A percentile compares a stretch with the other conserved stretches of the same genome.
These are phyloP conservation scores for Citrus sp. DNA, from an alignment of 345 rosid species.

Conservation along the genomic window DNA sequence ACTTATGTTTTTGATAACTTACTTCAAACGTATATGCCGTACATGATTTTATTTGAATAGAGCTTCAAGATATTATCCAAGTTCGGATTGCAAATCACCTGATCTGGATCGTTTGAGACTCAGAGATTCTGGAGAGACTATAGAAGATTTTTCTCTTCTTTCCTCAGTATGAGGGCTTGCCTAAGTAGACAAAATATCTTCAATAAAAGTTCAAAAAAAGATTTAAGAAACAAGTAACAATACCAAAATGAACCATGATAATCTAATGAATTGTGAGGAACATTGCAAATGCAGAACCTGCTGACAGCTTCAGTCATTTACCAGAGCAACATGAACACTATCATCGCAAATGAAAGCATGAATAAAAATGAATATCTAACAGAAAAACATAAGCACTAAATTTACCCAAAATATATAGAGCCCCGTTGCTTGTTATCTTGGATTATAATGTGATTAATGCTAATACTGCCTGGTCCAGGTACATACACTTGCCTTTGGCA, in stretches of 20 bases:
- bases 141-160: slow-evolving; percentile 9
- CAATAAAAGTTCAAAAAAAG: not conserved
- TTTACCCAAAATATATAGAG: not conserved
- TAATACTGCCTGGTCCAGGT: not conserved
- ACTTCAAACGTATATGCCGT: not conserved
- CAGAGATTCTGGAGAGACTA: slow-evolving; percentile 40
- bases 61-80: not conserved
- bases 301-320: not conserved
- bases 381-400: not conserved
- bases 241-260: not conserved
- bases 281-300: not conserved
- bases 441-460: not conserved
- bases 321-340: not conserved
- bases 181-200: slow-evolving; percentile 19
- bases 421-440: not conserved
- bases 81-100: slow-evolving; percentile 35
- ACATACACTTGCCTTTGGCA: not conserved
- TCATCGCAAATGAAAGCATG: not conserved
- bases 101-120: slow-evolving; percentile 51
- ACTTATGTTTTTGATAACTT: not conserved
- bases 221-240: not conserved
- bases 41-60: not conserved
- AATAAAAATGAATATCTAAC: not conserved
- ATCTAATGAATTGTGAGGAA: not conserved
- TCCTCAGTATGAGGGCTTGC: slow-evolving; percentile 23